Percentiles rank a stretch among this genome's conserved stretches.
phyloP scores from a whole-genome alignment of 768 basidiomycete species.

The Tulasnella sp. region DNA sequence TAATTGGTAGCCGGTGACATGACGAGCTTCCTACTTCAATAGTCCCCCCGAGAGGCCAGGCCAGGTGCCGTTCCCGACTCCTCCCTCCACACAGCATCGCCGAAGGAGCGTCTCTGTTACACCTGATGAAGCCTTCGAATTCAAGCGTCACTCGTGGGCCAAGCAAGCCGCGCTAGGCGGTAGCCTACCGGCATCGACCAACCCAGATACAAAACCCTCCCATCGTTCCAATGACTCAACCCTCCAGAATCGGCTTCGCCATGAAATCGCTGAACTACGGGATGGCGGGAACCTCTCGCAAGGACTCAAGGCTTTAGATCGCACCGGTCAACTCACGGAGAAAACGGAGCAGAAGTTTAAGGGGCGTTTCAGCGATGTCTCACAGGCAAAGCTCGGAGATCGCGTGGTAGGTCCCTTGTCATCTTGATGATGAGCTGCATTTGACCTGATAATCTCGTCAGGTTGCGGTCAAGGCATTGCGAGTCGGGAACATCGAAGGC shows the following conservation, averaged over 20 bases:
- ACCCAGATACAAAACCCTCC: no score
- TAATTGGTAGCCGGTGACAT: no score
- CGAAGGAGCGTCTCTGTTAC: no score
- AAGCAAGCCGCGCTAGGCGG: no score
- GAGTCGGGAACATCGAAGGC: not conserved
- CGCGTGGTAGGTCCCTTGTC: not conserved
- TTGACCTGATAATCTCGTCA: not conserved
- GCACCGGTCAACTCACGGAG: not conserved
- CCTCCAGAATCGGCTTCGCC: not conserved
- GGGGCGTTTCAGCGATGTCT: not conserved
- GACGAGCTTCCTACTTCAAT: no score
- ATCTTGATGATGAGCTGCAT: not conserved
- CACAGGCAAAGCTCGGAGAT: not conserved
- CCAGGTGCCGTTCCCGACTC: no score
- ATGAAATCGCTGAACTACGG: not conserved
- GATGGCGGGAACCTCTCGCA: not conserved
- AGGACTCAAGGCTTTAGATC: not conserved
- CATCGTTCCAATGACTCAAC: no score
- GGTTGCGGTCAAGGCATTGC: not conserved
- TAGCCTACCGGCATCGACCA: no score
- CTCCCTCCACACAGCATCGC: no score
- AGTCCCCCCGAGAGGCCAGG: no score
- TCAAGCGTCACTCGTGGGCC: no score
- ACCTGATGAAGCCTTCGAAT: no score
- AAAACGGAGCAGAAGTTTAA: not conserved